A percentile compares a stretch with the other conserved stretches of the same genome.
phyloP scores from a whole-genome alignment of 2,329 filamentous ascomycete genomes.

The Paecilomyces dactylethromorphus region DNA sequence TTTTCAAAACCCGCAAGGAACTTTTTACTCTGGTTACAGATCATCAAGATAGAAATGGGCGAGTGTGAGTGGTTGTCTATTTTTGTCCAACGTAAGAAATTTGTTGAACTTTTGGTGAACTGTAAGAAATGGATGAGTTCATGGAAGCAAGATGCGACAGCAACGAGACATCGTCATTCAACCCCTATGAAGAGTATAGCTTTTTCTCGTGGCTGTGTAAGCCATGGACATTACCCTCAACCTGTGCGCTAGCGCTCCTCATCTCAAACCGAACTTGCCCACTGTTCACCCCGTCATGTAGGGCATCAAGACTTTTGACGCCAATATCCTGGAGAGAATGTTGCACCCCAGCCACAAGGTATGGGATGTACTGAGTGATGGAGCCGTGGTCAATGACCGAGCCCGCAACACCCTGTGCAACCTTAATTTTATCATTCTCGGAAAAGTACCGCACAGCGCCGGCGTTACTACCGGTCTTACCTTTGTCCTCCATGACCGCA shows the following conservation, averaged over 20 bases:
- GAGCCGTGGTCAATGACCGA: constrained; percentile 56
- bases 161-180: too few species aligned
- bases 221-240: constrained; percentile 90
- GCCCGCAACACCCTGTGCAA: constrained; percentile 93
- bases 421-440: constrained; percentile 87
- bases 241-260: constrained; percentile 85
- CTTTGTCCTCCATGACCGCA: constrained; percentile 95
- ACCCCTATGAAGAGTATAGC: constrained; percentile 55
- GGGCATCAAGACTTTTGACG: constrained; percentile 67
- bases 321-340: constrained; percentile 97
- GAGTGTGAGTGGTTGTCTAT: too few species aligned
- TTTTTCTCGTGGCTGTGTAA: constrained; percentile 99
- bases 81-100: too few species aligned
- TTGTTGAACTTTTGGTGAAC: too few species aligned
- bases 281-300: constrained; percentile 67
- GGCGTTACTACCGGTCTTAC: constrained; percentile 67
- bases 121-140: too few species aligned
- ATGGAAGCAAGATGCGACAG: too few species aligned
- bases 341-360: constrained; percentile 90
- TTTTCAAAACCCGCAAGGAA: too few species aligned
- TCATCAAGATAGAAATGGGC: too few species aligned
- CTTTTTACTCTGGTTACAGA: too few species aligned
- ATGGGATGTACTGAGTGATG: constrained; percentile 90
- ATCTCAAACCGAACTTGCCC: constrained; percentile 87
- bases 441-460: constrained; percentile 98